Evolutionary conservation across 2,329 filamentous ascomycete genomes (phyloP).

Genomic region (Lecanosticta acicola): DNA sequence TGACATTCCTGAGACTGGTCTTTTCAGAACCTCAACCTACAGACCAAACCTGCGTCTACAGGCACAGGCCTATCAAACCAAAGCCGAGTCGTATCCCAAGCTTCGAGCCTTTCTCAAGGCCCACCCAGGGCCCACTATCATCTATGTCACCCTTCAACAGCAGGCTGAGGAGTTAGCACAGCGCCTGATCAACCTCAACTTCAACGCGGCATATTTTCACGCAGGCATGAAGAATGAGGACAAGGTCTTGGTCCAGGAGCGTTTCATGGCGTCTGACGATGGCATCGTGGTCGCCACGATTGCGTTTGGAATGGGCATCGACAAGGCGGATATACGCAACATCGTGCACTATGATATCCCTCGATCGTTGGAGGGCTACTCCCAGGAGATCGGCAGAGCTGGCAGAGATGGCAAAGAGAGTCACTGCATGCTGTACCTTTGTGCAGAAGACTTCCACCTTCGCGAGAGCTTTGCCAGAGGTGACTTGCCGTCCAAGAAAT

Average conservation of each 20-base stretch:
- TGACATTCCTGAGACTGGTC: conserved; percentile 43
- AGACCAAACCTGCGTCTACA: conserved; percentile 53
- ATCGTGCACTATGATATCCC: conserved; percentile 90
- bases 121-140: conserved; percentile 52
- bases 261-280: conserved; percentile 74
- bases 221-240: conserved; percentile 65
- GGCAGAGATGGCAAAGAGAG: conserved; percentile 71
- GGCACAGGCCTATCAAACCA: conserved; percentile 41
- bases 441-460: conserved; percentile 53
- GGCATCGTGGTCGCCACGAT: conserved; percentile 96
- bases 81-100: conserved; percentile 43
- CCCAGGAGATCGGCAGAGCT: conserved; percentile 93
- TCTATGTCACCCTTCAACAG: conserved; percentile 57
- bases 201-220: conserved; percentile 79
- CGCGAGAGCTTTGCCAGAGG: conserved; percentile 56
- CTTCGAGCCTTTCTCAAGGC: conserved; percentile 46
- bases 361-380: conserved; percentile 94
- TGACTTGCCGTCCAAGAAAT: conserved; percentile 51
- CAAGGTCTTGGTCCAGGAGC: conserved; percentile 65
- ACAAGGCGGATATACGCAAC: conserved; percentile 93
- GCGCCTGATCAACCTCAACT: conserved; percentile 57
- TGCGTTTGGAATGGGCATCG: conserved; percentile 98
- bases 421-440: conserved; percentile 55
- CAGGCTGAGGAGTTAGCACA: conserved; percentile 67
- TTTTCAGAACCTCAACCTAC: conserved; percentile 57